Percentiles rank a stretch among this genome's conserved stretches.
Conservation (phyloP, 2,329 filamentous ascomycete genomes). For the Paraphaeosphaeria sporulosa region DNA sequence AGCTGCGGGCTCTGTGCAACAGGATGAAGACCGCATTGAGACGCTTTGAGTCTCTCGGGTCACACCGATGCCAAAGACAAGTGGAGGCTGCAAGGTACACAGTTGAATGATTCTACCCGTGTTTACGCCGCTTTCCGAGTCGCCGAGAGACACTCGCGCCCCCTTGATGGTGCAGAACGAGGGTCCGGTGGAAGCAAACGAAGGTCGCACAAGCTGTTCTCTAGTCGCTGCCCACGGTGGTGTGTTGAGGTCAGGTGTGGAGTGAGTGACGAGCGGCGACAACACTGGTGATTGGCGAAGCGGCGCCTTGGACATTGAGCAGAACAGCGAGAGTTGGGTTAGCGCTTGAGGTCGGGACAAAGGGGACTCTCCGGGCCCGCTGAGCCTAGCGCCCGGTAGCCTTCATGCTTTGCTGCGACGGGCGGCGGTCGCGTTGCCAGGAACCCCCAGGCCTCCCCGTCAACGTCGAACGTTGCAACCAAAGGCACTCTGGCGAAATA, state of each 20-base stretch:
- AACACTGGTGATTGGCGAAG: constrained; percentile 1
- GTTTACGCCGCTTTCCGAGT: constrained; percentile 35
- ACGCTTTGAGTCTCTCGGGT: constrained; percentile 37
- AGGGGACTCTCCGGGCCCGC: constrained; percentile 29
- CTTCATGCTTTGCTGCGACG: neutral
- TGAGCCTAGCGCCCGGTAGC: constrained; percentile 27
- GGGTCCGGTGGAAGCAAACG: constrained; percentile 27
- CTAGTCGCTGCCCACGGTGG: constrained; percentile 25
- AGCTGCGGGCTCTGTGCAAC: constrained; percentile 34
- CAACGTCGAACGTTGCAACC: constrained; percentile 2
- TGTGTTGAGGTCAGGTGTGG: constrained; percentile 30
- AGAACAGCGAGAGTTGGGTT: constrained; percentile 16
- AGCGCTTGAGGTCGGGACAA: constrained; percentile 33
- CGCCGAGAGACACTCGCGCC: constrained; percentile 35
- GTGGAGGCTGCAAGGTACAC: constrained; percentile 47
- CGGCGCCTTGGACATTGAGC: neutral
- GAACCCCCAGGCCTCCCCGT: neutral
- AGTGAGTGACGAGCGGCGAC: constrained; percentile 21
- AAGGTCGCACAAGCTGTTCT: constrained; percentile 33
- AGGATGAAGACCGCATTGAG: constrained; percentile 33
- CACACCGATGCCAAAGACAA: constrained; percentile 33
- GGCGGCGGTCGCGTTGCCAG: neutral
- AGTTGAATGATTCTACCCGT: constrained; percentile 26
- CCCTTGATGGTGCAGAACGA: constrained; percentile 41
- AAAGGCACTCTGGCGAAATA: constrained; percentile 8